phyloP scores from a whole-genome alignment of 2,329 filamentous ascomycete species.

The Aureobasidium subglaciale region DNA sequence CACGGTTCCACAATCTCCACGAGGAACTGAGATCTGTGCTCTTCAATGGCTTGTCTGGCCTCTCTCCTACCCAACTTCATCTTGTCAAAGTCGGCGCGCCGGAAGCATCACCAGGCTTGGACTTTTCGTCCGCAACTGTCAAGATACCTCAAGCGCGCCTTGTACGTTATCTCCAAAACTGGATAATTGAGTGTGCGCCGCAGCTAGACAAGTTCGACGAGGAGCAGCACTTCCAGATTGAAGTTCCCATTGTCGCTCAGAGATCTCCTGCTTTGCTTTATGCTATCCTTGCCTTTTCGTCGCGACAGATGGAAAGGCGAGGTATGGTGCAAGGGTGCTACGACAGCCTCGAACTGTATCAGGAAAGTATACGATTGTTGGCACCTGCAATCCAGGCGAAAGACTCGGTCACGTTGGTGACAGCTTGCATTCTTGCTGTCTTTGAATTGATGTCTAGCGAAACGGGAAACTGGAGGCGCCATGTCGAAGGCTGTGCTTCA shows the following conservation, averaged over 20 bases:
- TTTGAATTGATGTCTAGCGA: conserved; percentile 8
- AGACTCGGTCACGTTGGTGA: not conserved
- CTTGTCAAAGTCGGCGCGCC: not conserved
- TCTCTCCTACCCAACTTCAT: not conserved
- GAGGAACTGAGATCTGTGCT: conserved; percentile 8
- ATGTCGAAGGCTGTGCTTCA: conserved; percentile 7
- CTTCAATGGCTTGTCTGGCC: not conserved
- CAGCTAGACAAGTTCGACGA: conserved; percentile 10
- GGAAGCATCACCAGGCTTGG: not conserved
- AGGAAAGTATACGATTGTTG: conserved; percentile 1
- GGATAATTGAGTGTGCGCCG: conserved; percentile 1
- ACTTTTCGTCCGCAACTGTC: not conserved
- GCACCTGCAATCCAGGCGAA: conserved; percentile 1
- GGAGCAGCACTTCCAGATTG: conserved; percentile 4
- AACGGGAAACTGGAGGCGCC: conserved; percentile 5
- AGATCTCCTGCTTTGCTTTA: conserved; percentile 4
- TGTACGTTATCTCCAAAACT: not conserved
- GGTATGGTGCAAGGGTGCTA: conserved; percentile 1
- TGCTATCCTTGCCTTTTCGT: conserved; percentile 6
- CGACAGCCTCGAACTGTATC: conserved; percentile 5
- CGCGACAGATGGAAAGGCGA: conserved; percentile 5
- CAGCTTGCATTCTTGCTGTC: not conserved
- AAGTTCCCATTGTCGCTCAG: not conserved
- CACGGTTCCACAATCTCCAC: conserved; percentile 5
- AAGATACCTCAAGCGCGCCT: conserved; percentile 3